Base-by-base conservation (phyloP, 1,139 yeast genomes). In the Pichia sp. region DNA sequence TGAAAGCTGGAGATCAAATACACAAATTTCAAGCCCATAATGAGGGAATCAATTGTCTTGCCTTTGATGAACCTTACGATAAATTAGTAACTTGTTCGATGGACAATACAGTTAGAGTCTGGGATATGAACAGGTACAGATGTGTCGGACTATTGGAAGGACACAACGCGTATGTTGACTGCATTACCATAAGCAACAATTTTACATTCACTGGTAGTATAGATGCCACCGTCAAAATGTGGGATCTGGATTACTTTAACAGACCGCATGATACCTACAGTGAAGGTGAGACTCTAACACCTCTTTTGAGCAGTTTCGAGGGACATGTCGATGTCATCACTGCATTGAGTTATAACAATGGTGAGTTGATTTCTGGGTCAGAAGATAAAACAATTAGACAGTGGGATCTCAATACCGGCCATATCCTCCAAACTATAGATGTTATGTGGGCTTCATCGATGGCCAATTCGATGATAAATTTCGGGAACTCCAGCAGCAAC, bases 91-190 rank as follows among this genome's bases (percentile, higher is more conserved):
- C 93, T 13, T 90, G 96, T 0, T 80, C 90, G 4, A 72, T 83
- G 60, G 96, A 89, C 67, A 88, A 84, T 65, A 83, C 89, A 1
- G 87, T 89, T 9, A 78, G 87, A 57, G 87, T 91, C 6, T 89
- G 97, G 96, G 96, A 90, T 70, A 70, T 77, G 67, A 78, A 77
- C 56, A 71, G 76, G 53, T 80, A 75, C 48, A 76, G 70, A 62
- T 78, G 75, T 65, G 66, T 70, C 43, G 80, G 80, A 6, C 62
- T 72, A 40, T 66, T 80, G 50, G 77, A 74, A 54, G 85, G 85
- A 19, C 85, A 81, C 58, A 58, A 67, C 44, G 81, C 86, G 0
- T 70, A 80, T 4, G 83, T 83, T 4, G 72, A 72, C 48, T 80
- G 85, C 57, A 68, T 83, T 63, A 83, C 80, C 58, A 71, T 82